phyloP scores from a whole-genome alignment of 2,329 filamentous ascomycete species.

The Talaromyces albobiverticillius region DNA sequence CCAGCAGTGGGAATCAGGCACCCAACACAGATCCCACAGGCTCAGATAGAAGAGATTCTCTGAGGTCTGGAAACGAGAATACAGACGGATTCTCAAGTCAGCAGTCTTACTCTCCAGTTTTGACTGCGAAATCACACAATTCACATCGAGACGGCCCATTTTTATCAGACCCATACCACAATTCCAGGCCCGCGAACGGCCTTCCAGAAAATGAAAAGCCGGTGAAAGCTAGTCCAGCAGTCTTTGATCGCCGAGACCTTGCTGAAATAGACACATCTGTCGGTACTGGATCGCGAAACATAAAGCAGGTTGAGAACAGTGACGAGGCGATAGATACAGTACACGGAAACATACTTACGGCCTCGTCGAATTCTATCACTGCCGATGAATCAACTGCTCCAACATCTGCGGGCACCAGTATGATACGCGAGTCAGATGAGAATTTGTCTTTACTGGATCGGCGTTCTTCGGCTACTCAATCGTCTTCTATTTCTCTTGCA shows the following conservation, averaged over 20 bases:
- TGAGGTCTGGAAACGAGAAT: conserved; percentile 28
- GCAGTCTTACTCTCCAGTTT: conserved; percentile 31
- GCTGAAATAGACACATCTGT: conserved; percentile 28
- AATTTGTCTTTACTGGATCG: conserved; percentile 26
- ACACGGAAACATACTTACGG: conserved; percentile 35
- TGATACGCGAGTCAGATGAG: conserved; percentile 28
- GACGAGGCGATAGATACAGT: conserved; percentile 20
- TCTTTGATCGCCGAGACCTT: conserved; percentile 24
- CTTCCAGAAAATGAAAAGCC: conserved; percentile 23
- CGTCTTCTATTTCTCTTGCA: conserved; percentile 28
- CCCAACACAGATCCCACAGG: conserved; percentile 28
- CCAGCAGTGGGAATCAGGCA: conserved; percentile 29
- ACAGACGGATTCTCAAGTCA: conserved; percentile 29
- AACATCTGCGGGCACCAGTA: conserved; percentile 27
- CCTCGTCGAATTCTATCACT: conserved; percentile 29
- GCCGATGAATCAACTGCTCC: conserved; percentile 26
- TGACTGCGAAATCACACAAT: conserved; percentile 29
- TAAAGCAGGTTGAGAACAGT: conserved; percentile 25
- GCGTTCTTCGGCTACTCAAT: conserved; percentile 26
- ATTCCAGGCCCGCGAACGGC: conserved; percentile 17
- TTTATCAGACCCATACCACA: conserved; percentile 20
- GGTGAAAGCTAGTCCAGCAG: conserved; percentile 20
- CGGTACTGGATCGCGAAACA: conserved; percentile 20
- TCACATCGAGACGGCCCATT: conserved; percentile 25
- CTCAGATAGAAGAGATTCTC: conserved; percentile 30